Conservation (phyloP, 768 basidiomycete species). For the Suillus fuscotomentosus region DNA sequence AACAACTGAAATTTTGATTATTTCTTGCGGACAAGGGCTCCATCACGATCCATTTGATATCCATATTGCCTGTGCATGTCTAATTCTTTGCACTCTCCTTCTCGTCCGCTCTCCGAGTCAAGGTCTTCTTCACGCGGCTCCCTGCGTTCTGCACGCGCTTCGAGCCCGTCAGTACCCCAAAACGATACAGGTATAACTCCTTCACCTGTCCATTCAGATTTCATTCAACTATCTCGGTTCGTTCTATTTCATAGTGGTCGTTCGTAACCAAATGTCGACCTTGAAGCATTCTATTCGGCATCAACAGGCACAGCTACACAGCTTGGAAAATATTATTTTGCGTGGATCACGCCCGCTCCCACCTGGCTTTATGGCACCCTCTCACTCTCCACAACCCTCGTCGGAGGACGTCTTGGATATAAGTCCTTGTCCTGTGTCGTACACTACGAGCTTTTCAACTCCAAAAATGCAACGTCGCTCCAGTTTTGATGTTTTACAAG, state of each 20-base stretch:
- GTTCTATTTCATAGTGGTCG: conserved; percentile 50
- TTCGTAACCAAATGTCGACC: conserved; percentile 78
- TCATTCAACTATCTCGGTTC: conserved; percentile 22
- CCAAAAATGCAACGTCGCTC: conserved; percentile 59
- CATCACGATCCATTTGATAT: conserved; percentile 26
- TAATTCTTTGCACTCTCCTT: conserved; percentile 28
- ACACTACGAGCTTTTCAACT: conserved; percentile 34
- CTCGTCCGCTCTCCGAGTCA: conserved; percentile 34
- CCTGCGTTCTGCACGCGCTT: conserved; percentile 45
- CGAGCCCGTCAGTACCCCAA: conserved; percentile 52
- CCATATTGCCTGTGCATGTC: conserved; percentile 30
- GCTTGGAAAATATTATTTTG: conserved; percentile 65
- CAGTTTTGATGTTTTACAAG: conserved; percentile 69
- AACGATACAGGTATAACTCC: conserved; percentile 64
- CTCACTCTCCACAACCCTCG: conserved; percentile 36
- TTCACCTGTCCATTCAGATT: conserved; percentile 21
- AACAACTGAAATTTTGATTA: conserved; percentile 3
- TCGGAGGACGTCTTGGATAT: conserved; percentile 36
- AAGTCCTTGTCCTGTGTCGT: conserved; percentile 30
- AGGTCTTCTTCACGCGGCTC: conserved; percentile 52
- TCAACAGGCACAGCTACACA: conserved; percentile 76
- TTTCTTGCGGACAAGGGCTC: conserved; percentile 18
- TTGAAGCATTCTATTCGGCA: conserved; percentile 82
- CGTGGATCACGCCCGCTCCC: conserved; percentile 64
- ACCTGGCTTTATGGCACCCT: conserved; percentile 36